Percentiles rank a stretch among this genome's conserved stretches.
Evolutionary conservation across 2,329 filamentous ascomycete species (phyloP).

Genomic region (Sporothrix dimorphospora): DNA sequence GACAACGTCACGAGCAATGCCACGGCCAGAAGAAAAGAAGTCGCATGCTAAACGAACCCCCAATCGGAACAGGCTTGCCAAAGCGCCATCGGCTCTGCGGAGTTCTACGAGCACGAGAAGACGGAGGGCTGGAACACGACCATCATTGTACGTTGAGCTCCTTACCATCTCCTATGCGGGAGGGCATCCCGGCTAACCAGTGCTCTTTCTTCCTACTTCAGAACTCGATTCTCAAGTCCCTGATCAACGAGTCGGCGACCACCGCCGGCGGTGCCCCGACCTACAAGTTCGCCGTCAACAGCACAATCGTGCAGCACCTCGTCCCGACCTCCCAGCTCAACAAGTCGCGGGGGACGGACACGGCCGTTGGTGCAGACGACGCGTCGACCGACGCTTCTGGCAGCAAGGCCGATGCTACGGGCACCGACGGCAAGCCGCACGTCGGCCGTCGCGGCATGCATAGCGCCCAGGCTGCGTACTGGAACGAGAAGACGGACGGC

Average conservation of each 20-base stretch:
- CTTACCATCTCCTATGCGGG: not conserved
- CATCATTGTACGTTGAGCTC: slow-evolving; percentile 74
- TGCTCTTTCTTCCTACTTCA: slow-evolving; percentile 40
- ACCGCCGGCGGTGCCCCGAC: slow-evolving; percentile 53
- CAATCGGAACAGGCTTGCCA: slow-evolving; percentile 70
- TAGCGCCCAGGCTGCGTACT: slow-evolving; percentile 81
- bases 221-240: slow-evolving; percentile 75
- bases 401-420: slow-evolving; percentile 52
- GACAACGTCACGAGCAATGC: not conserved
- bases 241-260: slow-evolving; percentile 74
- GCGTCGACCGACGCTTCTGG: slow-evolving; percentile 59
- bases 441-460: slow-evolving; percentile 90
- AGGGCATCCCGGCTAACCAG: not conserved
- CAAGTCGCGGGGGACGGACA: slow-evolving; percentile 59
- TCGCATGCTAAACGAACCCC: not conserved
- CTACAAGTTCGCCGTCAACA: slow-evolving; percentile 97
- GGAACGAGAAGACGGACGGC: slow-evolving; percentile 88
- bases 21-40: not conserved
- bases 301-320: slow-evolving; percentile 95
- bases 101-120: slow-evolving; percentile 84
- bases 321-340: slow-evolving; percentile 67
- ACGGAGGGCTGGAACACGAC: slow-evolving; percentile 87
- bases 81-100: slow-evolving; percentile 70
- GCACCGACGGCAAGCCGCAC: slow-evolving; percentile 68
- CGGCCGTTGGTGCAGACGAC: slow-evolving; percentile 47